Percentiles rank a stretch among this genome's conserved stretches.
phyloP scores from a whole-genome alignment of 441 rosid species.

The Metrosideros polymorpha region DNA sequence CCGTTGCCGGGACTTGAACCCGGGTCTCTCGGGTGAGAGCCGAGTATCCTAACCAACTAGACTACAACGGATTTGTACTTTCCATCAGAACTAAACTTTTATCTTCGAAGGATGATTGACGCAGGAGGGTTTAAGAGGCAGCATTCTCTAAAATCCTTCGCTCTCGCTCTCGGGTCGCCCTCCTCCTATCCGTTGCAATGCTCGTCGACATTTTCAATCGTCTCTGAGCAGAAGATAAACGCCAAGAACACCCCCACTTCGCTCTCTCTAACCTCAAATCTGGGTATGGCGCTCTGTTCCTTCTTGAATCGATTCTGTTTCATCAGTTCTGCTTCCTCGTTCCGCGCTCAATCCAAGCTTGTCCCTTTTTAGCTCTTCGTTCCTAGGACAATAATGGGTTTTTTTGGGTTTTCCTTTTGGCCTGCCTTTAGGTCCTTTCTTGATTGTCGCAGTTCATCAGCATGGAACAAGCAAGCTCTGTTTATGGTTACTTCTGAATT shows the following conservation, averaged over 20 bases:
- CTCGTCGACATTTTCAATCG: background rate
- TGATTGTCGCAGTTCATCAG: background rate
- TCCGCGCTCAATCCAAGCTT: background rate
- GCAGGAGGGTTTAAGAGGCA: background rate
- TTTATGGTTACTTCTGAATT: background rate
- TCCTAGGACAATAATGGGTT: background rate
- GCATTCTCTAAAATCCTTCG: background rate
- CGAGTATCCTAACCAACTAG: conserved; percentile 3
- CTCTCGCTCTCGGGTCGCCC: fast-evolving
- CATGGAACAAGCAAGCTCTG: background rate
- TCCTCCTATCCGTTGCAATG: background rate
- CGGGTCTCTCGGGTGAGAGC: conserved; percentile 6
- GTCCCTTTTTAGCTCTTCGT: background rate
- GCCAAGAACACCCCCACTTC: background rate
- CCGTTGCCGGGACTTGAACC: background rate
- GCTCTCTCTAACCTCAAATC: background rate
- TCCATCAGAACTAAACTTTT: no score
- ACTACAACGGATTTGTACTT: conserved; percentile 1
- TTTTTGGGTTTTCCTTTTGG: background rate
- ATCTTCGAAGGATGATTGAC: no score
- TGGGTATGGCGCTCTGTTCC: background rate
- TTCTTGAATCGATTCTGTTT: background rate
- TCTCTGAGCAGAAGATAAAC: background rate
- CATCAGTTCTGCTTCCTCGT: background rate
- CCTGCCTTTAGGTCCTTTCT: background rate